A percentile compares a stretch with the other conserved stretches of the same genome.
Evolutionary conservation across 2,329 filamentous ascomycete species (phyloP).

Genomic region (Lecanosticta acicola): DNA sequence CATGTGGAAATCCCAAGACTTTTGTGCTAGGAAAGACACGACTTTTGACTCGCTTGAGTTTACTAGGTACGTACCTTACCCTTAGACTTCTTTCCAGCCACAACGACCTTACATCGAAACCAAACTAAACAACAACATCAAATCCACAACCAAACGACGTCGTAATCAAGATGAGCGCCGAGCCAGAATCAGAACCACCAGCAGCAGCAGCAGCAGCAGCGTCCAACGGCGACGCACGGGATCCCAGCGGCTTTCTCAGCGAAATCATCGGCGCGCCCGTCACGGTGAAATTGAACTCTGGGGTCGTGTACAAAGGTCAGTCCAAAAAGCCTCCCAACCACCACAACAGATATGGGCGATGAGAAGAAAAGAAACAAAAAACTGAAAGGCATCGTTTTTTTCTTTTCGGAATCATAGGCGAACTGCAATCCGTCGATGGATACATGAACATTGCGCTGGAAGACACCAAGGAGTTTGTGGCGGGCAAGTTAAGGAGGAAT

Average conservation of each 20-base stretch:
- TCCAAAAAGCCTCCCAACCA: background rate
- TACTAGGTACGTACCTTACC: background rate
- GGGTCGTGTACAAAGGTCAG: constrained; percentile 93
- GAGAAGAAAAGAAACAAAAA: too few relatives aligned
- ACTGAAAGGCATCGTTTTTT: too few relatives aligned
- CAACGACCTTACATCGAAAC: too few relatives aligned
- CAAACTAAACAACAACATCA: constrained; percentile 4
- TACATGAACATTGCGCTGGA: constrained; percentile 99
- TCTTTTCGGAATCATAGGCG: constrained; percentile 53
- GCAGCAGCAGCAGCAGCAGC: constrained; percentile 50
- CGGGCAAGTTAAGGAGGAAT: constrained; percentile 71
- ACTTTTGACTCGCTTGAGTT: background rate
- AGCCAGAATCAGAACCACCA: constrained; percentile 14
- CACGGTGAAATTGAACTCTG: constrained; percentile 97
- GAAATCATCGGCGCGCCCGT: constrained; percentile 93
- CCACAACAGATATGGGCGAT: background rate
- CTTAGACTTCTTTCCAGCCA: background rate
- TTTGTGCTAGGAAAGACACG: background rate
- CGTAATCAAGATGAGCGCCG: constrained; percentile 15
- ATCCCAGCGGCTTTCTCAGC: constrained; percentile 86
- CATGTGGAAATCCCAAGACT: constrained; percentile 1
- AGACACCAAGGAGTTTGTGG: constrained; percentile 86
- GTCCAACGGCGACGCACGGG: constrained; percentile 61
- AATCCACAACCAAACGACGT: background rate
- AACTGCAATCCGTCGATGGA: constrained; percentile 92